Percentiles rank a stretch among this genome's conserved stretches.
Evolutionary conservation across 2,329 filamentous ascomycete species (phyloP).

Genomic region (Neopestalotiopsis rosae): DNA sequence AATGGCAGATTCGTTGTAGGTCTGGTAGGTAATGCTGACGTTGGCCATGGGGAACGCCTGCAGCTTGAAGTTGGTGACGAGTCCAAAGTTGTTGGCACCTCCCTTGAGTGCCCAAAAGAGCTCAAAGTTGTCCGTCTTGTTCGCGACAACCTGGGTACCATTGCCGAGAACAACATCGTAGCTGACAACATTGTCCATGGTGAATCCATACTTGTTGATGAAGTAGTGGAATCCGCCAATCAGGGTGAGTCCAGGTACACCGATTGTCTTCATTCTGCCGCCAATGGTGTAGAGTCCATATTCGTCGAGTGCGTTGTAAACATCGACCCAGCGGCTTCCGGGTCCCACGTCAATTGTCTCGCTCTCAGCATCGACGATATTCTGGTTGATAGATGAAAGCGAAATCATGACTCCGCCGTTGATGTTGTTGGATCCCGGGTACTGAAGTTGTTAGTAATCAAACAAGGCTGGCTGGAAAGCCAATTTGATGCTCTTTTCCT

Average conservation of each 20-base stretch:
- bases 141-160: neutral
- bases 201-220: conserved; percentile 10
- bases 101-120: conserved; percentile 14
- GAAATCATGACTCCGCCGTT: conserved; percentile 20
- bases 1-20: conserved; percentile 32
- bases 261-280: conserved; percentile 18
- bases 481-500: conserved; percentile 19
- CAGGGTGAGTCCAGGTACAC: conserved; percentile 20
- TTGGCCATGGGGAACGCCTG: conserved; percentile 21
- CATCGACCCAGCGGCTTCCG: conserved; percentile 16
- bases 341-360: conserved; percentile 11
- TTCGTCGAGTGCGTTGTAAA: conserved; percentile 15
- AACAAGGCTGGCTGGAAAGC: neutral
- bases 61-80: conserved; percentile 12
- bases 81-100: conserved; percentile 11
- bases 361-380: conserved; percentile 13
- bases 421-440: conserved; percentile 25
- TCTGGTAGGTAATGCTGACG: conserved; percentile 40
- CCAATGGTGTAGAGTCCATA: conserved; percentile 16
- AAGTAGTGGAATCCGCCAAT: conserved; percentile 22
- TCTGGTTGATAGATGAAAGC: conserved; percentile 18
- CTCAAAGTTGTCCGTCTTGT: neutral
- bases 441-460: conserved; percentile 24
- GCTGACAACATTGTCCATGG: conserved; percentile 4
- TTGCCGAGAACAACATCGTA: conserved; percentile 13